phyloP scores from a whole-genome alignment of 345 rosid genomes.

The Lumnitzera racemosa region DNA sequence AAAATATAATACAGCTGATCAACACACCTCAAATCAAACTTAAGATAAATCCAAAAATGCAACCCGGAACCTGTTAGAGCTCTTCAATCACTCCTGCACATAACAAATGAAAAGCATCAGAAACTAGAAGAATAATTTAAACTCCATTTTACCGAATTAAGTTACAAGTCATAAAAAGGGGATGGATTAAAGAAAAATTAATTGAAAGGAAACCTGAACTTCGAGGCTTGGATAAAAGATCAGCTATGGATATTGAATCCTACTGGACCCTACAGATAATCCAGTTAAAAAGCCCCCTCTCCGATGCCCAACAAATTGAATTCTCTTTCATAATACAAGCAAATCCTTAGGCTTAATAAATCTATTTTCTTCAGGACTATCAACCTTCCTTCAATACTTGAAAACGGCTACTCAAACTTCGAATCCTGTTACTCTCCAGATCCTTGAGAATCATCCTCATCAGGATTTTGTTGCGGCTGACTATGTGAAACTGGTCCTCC shows the following conservation, averaged over 20 bases:
- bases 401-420: neutral
- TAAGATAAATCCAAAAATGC: neutral
- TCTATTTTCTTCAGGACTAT: neutral
- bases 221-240: too few relatives aligned
- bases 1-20: constrained; percentile 3
- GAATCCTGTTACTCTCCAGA: constrained; percentile 31
- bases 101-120: neutral
- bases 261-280: too few relatives aligned
- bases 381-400: neutral
- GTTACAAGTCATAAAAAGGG: too few relatives aligned
- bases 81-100: constrained; percentile 2
- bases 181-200: too few relatives aligned
- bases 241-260: too few relatives aligned
- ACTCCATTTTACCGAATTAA: too few relatives aligned
- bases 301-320: too few relatives aligned
- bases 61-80: constrained; percentile 1
- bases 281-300: too few relatives aligned
- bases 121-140: too few relatives aligned
- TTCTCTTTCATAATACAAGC: too few relatives aligned
- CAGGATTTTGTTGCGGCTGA: constrained; percentile 29
- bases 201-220: too few relatives aligned
- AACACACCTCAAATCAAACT: constrained; percentile 2
- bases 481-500: constrained; percentile 14
- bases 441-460: constrained; percentile 46
- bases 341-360: neutral